Evolutionary conservation across 257 asterid genomes (phyloP).

Genomic region (Gentiana macrophylla): DNA sequence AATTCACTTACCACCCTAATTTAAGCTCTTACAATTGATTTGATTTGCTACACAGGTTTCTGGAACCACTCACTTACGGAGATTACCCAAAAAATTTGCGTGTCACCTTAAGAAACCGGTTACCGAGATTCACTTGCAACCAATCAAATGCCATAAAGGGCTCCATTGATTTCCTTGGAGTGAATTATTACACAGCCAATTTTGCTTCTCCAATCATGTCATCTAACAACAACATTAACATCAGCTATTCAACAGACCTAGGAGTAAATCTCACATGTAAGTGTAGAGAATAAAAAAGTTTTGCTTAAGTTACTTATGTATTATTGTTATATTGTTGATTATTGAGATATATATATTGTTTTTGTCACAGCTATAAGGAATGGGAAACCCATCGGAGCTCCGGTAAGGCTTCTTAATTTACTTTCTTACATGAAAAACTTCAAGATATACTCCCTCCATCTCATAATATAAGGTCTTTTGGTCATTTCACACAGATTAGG

Average conservation of each 20-base stretch:
- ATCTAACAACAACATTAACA: not conserved
- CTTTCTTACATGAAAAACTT: not conserved
- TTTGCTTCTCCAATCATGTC: slow-evolving; percentile 4
- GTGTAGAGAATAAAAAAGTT: not conserved
- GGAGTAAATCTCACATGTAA: slow-evolving; percentile 14
- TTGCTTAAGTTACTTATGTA: not conserved
- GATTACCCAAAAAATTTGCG: slow-evolving; percentile 16
- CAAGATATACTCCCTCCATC: too few species aligned
- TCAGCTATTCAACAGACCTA: slow-evolving; percentile 8
- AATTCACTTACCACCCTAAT: too few species aligned
- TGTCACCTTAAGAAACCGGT: slow-evolving; percentile 4
- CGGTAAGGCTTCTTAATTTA: slow-evolving; percentile 17
- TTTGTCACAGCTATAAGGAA: slow-evolving; percentile 20
- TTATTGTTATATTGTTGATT: not conserved
- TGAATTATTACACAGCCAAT: slow-evolving; percentile 19
- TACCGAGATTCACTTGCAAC: slow-evolving; percentile 14
- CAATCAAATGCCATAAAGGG: slow-evolving; percentile 13
- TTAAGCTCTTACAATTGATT: not conserved
- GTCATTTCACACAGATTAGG: too few species aligned
- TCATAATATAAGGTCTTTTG: too few species aligned
- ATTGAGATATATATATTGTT: not conserved
- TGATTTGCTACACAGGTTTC: slow-evolving; percentile 8
- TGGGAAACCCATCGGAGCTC: slow-evolving; percentile 32
- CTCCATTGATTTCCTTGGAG: slow-evolving; percentile 20
- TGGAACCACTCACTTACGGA: slow-evolving; percentile 18